phyloP scores from a whole-genome alignment of 2,329 filamentous ascomycete species.

The Orbilia ellipsospora region DNA sequence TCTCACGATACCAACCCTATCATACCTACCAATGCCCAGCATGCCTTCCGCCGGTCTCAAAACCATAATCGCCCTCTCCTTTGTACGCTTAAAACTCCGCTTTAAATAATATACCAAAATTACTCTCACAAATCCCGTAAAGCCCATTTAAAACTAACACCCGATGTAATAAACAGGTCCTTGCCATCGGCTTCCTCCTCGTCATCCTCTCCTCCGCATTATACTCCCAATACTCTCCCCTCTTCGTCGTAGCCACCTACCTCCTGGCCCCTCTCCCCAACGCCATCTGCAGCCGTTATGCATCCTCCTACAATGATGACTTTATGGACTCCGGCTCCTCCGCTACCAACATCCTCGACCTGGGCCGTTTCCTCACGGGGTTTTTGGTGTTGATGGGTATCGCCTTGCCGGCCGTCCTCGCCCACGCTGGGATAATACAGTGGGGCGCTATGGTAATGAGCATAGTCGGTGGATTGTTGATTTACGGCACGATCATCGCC shows the following conservation, averaged over 20 bases:
- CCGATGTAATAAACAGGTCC: conserved; percentile 70
- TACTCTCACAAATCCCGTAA: background rate
- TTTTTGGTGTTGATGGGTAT: conserved; percentile 98
- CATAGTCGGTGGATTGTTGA: conserved; percentile 87
- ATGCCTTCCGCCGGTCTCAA: conserved; percentile 77
- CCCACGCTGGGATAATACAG: conserved; percentile 84
- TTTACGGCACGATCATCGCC: conserved; percentile 97
- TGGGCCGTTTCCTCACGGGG: conserved; percentile 92
- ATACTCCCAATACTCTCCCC: conserved; percentile 92
- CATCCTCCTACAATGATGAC: conserved; percentile 81
- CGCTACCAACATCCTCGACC: conserved; percentile 85
- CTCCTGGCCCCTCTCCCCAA: conserved; percentile 93
- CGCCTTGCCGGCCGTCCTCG: conserved; percentile 86
- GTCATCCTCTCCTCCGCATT: conserved; percentile 97
- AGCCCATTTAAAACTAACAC: background rate
- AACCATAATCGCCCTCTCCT: conserved; percentile 98
- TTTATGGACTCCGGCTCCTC: conserved; percentile 82
- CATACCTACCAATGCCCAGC: conserved; percentile 15
- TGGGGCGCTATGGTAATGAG: conserved; percentile 94
- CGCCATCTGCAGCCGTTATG: conserved; percentile 90
- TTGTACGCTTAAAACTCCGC: conserved; percentile 69
- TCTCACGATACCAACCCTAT: background rate
- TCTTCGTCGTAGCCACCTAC: conserved; percentile 96
- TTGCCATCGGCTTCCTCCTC: conserved; percentile 97
- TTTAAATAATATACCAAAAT: conserved; percentile 12